Conservation (phyloP, 2,329 filamentous ascomycete genomes). For the Cladosporium sp. region DNA sequence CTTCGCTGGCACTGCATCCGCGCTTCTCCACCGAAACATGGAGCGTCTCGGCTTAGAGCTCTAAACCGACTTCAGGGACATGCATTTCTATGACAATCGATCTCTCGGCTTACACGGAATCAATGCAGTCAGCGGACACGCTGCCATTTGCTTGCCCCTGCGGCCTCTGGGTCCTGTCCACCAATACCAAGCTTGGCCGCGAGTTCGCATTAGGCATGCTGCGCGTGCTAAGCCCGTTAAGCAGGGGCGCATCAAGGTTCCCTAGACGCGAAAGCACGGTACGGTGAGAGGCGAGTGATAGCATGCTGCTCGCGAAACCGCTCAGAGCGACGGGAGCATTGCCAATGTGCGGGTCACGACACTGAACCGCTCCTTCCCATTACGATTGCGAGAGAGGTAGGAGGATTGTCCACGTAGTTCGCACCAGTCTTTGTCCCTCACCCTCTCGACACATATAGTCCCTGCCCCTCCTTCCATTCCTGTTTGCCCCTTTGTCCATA, state of each 20-base stretch:
- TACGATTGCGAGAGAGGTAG: not conserved
- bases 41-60: slow-evolving; percentile 6
- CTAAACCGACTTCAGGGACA: slow-evolving; percentile 6
- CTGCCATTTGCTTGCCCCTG: not conserved
- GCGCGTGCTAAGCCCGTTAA: slow-evolving; percentile 11
- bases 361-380: slow-evolving; percentile 8
- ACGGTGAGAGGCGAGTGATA: slow-evolving; percentile 13
- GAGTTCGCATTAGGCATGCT: slow-evolving; percentile 1
- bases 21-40: not conserved
- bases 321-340: not conserved
- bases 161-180: not conserved
- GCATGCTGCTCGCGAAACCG: not conserved
- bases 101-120: slow-evolving; percentile 12
- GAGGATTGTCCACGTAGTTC: not conserved
- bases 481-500: not conserved
- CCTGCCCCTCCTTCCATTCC: not conserved
- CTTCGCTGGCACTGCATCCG: not conserved
- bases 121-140: slow-evolving; percentile 2
- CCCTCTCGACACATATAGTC: not conserved
- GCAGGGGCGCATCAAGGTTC: slow-evolving; percentile 16
- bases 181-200: slow-evolving; percentile 4
- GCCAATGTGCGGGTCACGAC: not conserved
- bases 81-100: slow-evolving; percentile 10
- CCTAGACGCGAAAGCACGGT: not conserved
- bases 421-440: not conserved